Base-by-base conservation (phyloP, 331 rosid genomes). In the Acacia concinna region DNA sequence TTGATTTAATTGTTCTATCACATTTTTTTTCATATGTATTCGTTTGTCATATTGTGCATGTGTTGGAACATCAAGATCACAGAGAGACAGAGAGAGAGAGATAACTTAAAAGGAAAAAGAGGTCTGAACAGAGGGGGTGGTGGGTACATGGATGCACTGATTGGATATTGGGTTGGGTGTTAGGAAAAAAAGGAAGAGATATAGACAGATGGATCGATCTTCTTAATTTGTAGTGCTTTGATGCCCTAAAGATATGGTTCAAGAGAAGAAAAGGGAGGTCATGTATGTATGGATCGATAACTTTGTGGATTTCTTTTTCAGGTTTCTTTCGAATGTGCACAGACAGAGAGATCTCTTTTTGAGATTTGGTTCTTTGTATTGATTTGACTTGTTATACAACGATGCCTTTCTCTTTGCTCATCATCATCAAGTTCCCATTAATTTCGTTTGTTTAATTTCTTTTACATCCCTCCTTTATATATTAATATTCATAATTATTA, bases 341-440 rank as follows among this genome's bases (percentile, higher is more conserved):
- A 83, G 89, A 90, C 90, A 87, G 51, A 76, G 84, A 88, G 79
- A 90, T 88, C 93, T 84, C 27, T 20, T 46, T 88, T 88, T 73
- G 90, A 84, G 92, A 92, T 92, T 78, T 79, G 89, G 83, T 84
- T 88, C 81, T 70, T 71, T 81, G 79, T 28, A 31, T 79, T 85
- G 84, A 84, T 64, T 76, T 67, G 74, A 79, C 79, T 60, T 4
- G 77, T 37, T 68, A 21, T 44, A 66, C 64, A 13, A 75, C 65
- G 37, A 67, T 27, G 4, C 52, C 35, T 27, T 59, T 59, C 35
- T 11, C 30, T 8, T 44, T 1, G 4, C n/a, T 52, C 28, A 52
- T 21, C 35, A 10, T 59, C 66, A 1, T 12, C 20, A 12, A 4
- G 52, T 46, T 46, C 52, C 52, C 52, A 46, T 27, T 21, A 1